Percentiles rank a stretch among this genome's conserved stretches.
Evolutionary conservation across 139 green algal genomes (phyloP).

Genomic region (Volvox reticuliferus): DNA sequence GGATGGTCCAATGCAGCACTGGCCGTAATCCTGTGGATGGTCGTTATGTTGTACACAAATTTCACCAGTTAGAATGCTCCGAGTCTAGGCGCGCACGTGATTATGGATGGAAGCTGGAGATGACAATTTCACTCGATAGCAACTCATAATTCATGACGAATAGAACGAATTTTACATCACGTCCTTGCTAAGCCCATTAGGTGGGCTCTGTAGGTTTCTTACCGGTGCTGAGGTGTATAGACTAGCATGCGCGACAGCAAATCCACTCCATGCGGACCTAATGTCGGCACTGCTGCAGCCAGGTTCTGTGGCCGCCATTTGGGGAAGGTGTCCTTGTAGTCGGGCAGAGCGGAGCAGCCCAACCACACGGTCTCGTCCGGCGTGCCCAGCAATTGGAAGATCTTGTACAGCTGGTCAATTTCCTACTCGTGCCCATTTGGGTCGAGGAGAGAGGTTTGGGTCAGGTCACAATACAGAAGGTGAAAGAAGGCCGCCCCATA

Average conservation of each 20-base stretch:
- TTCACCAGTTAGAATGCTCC: too few species aligned
- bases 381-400: conserved; percentile 90
- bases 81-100: too few species aligned
- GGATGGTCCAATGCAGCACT: conserved; percentile 75
- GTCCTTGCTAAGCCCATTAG: too few species aligned
- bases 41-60: too few species aligned
- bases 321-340: conserved; percentile 89
- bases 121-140: too few species aligned
- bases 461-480: too few species aligned
- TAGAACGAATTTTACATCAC: too few species aligned
- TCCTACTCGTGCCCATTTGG: conserved; percentile 66
- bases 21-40: conserved; percentile 71
- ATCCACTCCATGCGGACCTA: conserved; percentile 78
- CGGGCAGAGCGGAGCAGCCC: conserved; percentile 70
- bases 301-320: conserved; percentile 67
- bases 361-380: conserved; percentile 85
- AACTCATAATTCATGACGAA: too few species aligned
- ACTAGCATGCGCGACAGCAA: conserved; percentile 84
- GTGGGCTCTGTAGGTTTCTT: not conserved
- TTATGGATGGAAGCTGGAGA: too few species aligned
- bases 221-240: conserved; percentile 65
- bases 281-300: conserved; percentile 70
- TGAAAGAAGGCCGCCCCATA: too few species aligned
- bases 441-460: too few species aligned
- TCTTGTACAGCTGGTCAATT: conserved; percentile 92